phyloP scores from a whole-genome alignment of 768 basidiomycete genomes.

The Podaxis sp. region DNA sequence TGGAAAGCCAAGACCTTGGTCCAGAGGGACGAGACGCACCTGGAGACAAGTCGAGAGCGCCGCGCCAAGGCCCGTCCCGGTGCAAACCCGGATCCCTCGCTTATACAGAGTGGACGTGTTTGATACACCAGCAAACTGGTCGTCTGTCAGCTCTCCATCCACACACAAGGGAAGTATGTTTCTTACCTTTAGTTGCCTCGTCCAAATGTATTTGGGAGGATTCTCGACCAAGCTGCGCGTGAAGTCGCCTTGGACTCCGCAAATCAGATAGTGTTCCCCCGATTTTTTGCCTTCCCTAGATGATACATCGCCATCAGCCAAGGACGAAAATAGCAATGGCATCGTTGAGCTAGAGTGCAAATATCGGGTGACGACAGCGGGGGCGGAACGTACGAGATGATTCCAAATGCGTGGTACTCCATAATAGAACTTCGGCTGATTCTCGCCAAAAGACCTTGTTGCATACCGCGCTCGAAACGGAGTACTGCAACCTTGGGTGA shows the following conservation, averaged over 20 bases:
- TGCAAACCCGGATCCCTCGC: slow-evolving; percentile 82
- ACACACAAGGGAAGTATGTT: not conserved
- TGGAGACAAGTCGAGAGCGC: slow-evolving; percentile 80
- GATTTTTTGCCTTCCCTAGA: slow-evolving; percentile 69
- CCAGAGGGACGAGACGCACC: slow-evolving; percentile 40
- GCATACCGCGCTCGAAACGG: slow-evolving; percentile 83
- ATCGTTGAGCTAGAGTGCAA: not conserved
- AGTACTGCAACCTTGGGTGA: slow-evolving; percentile 80
- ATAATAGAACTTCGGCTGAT: slow-evolving; percentile 73
- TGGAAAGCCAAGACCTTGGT: not conserved
- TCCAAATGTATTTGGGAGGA: slow-evolving; percentile 75
- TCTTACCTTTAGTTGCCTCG: slow-evolving; percentile 73
- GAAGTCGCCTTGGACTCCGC: slow-evolving; percentile 85
- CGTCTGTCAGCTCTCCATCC: not conserved
- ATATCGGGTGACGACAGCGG: not conserved
- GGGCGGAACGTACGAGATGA: slow-evolving; percentile 60
- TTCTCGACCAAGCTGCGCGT: slow-evolving; percentile 71
- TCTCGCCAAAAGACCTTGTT: slow-evolving; percentile 78
- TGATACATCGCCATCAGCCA: not conserved
- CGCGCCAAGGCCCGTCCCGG: slow-evolving; percentile 82
- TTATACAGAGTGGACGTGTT: slow-evolving; percentile 77
- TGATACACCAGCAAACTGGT: slow-evolving; percentile 77
- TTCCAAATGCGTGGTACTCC: slow-evolving; percentile 87
- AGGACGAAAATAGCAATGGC: slow-evolving; percentile 2
- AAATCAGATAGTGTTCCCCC: slow-evolving; percentile 79